Conservation (phyloP, 2,329 filamentous ascomycete species). For the Ophiosphaerella herpotricha region DNA sequence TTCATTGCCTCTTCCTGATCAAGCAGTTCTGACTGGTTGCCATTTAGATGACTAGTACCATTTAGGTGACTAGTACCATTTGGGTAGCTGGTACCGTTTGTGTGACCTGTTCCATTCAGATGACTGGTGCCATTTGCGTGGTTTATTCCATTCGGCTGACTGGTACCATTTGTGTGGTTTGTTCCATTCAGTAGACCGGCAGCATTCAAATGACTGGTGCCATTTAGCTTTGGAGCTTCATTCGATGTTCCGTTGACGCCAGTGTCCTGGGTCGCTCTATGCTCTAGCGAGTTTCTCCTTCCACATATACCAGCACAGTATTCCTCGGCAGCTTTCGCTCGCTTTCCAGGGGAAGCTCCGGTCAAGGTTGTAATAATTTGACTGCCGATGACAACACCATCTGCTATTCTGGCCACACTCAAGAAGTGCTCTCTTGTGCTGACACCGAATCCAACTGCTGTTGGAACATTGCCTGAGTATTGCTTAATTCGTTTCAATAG, state of each 20-base stretch:
- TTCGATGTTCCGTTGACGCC: no score
- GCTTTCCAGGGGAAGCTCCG: slow-evolving; percentile 68
- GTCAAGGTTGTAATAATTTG: slow-evolving; percentile 86
- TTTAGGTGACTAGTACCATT: no score
- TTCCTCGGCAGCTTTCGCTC: slow-evolving; percentile 75
- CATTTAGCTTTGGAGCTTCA: no score
- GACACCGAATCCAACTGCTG: slow-evolving; percentile 93
- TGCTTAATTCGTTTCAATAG: slow-evolving; percentile 85
- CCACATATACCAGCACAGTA: slow-evolving; percentile 79
- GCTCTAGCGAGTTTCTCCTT: slow-evolving; percentile 53
- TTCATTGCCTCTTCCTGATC: slow-evolving; percentile 61
- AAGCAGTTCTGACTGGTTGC: slow-evolving; percentile 82
- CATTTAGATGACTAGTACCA: slow-evolving; percentile 30
- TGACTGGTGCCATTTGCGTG: no score
- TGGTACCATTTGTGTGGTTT: no score
- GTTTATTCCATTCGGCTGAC: no score
- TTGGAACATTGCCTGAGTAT: slow-evolving; percentile 87
- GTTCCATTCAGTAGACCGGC: no score
- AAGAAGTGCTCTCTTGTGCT: slow-evolving; percentile 94
- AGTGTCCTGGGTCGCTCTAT: slow-evolving; percentile 58
- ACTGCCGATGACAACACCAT: slow-evolving; percentile 95
- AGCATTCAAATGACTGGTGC: no score
- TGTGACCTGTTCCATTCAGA: no score
- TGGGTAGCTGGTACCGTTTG: no score
- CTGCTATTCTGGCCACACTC: slow-evolving; percentile 79